Evolutionary conservation across 2,329 filamentous ascomycete species (phyloP), one percentile per base, ranked within the genome.

Genomic region (Calonectria hawksworthii): DNA sequence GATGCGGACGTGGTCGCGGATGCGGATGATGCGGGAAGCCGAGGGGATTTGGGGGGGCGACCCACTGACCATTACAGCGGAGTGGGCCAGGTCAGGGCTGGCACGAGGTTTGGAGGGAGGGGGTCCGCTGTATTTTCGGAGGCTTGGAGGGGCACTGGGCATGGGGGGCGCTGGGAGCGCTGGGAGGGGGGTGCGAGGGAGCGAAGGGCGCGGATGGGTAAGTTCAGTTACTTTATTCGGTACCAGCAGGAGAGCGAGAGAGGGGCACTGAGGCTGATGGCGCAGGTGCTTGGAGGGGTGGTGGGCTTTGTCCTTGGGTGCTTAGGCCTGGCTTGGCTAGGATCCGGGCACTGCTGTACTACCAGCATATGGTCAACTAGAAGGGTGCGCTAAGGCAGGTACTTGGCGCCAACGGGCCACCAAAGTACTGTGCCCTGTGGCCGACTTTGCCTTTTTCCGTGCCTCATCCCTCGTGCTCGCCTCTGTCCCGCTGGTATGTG

Each of bases 361-460:
- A 38, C 59, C 36, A 67, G n/a, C 51, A 52, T 41, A 64, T 61
- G 32, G 44, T 47, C 44, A 23, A 47, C 41, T 67, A 38, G 63
- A 65, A 61, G 38, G 47, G 61, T 74, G 73, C 76, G 69, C 79
- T 80, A 80, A 80, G 78, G 78, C 77, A 80, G 78, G 78, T 78
- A 79, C 75, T 38, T 38, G 64, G 63, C 61, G 50, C 61, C 63
- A 71, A 54, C 50, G 36, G 59, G 56, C 34, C 23, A 63, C 23
- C 56, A 38, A 61, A 63, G 34, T 30, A 63, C 56, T 63, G 56
- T 41, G 16, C 34, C 56, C 56, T 38, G 56, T 63, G 56, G 56
- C 36, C 56, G 23, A 63, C 56, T 63, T 63, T 63, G 56, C 34
- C 56, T 47, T 44, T 41, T 70, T 70, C 44, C 68, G 56, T 64